A percentile compares a stretch with the other conserved stretches of the same genome.
Conservation (phyloP, 768 basidiomycete genomes). For the Mycena crocata region DNA sequence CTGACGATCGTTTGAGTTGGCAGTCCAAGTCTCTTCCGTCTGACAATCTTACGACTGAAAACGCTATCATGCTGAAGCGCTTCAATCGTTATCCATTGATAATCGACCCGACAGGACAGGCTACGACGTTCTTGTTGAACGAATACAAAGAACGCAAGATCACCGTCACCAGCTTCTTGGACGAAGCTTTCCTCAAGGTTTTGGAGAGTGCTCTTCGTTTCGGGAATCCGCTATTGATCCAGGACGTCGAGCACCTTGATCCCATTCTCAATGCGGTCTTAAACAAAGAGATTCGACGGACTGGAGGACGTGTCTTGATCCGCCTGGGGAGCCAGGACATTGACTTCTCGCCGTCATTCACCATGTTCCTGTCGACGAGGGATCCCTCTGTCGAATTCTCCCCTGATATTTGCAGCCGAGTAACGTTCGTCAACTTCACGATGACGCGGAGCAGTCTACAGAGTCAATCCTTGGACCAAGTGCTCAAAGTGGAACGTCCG, state of each 20-base stretch:
- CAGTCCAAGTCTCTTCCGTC: slow-evolving; percentile 96
- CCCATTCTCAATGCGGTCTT: slow-evolving; percentile 97
- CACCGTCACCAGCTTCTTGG: slow-evolving; percentile 97
- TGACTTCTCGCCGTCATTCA: slow-evolving; percentile 99
- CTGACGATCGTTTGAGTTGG: slow-evolving; percentile 96
- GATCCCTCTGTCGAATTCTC: slow-evolving; percentile 98
- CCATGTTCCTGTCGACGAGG: slow-evolving; percentile 97
- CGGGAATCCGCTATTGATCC: slow-evolving; percentile 96
- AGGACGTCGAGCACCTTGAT: slow-evolving; percentile 97
- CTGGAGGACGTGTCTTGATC: slow-evolving; percentile 97
- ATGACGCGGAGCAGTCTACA: slow-evolving; percentile 99
- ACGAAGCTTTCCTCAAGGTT: slow-evolving; percentile 98
- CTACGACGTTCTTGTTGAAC: slow-evolving; percentile 92
- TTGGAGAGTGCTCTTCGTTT: slow-evolving; percentile 98
- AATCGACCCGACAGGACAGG: slow-evolving; percentile 98
- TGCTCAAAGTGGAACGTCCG: slow-evolving; percentile 95
- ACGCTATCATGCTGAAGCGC: slow-evolving; percentile 99
- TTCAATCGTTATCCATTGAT: slow-evolving; percentile 98
- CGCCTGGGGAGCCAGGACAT: slow-evolving; percentile 98
- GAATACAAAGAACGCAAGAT: slow-evolving; percentile 98
- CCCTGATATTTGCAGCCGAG: slow-evolving; percentile 97
- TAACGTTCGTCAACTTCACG: slow-evolving; percentile 96
- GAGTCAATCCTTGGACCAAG: slow-evolving; percentile 97
- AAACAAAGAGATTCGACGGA: slow-evolving; percentile 95
- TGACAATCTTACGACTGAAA: slow-evolving; percentile 96